Percentiles rank a stretch among this genome's conserved stretches.
These are phyloP conservation scores for Colletotrichum orchidophilum DNA, from an alignment of 2,329 filamentous ascomycete species.

Conservation along the genomic window DNA sequence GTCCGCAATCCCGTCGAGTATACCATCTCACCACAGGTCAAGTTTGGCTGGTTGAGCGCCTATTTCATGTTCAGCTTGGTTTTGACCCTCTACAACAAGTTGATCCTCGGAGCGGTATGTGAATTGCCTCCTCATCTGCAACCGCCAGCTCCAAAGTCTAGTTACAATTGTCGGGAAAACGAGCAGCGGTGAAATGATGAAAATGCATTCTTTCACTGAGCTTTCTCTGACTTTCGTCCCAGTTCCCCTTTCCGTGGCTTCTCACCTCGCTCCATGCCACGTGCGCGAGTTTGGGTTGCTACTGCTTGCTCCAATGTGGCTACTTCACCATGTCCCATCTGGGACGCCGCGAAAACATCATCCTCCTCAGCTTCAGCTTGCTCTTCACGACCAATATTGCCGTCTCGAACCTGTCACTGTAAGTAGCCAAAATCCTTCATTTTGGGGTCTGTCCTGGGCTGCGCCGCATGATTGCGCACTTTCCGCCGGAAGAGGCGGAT, in stretches of 20 bases:
- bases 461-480: background rate
- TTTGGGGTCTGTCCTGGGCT: background rate
- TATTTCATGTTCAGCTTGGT: conserved; percentile 60
- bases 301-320: conserved; percentile 59
- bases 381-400: conserved; percentile 73
- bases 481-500: conserved; percentile 6
- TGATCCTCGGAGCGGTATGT: conserved; percentile 61
- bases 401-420: conserved; percentile 71
- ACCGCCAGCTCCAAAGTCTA: background rate
- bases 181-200: background rate
- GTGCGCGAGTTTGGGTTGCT: conserved; percentile 67
- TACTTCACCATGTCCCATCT: conserved; percentile 63
- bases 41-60: conserved; percentile 59
- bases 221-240: conserved; percentile 23
- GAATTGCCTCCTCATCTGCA: background rate
- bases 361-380: conserved; percentile 66
- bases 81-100: conserved; percentile 68
- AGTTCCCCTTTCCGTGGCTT: conserved; percentile 70
- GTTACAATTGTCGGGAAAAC: background rate
- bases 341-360: conserved; percentile 60
- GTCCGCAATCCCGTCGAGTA: conserved; percentile 46
- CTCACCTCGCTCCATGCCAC: conserved; percentile 67
- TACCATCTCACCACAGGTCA: conserved; percentile 53
- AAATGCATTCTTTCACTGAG: background rate
- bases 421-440: conserved; percentile 36